Evolutionary conservation across 805 yeast species (phyloP).

Genomic region (Suhomyces prunicola): DNA sequence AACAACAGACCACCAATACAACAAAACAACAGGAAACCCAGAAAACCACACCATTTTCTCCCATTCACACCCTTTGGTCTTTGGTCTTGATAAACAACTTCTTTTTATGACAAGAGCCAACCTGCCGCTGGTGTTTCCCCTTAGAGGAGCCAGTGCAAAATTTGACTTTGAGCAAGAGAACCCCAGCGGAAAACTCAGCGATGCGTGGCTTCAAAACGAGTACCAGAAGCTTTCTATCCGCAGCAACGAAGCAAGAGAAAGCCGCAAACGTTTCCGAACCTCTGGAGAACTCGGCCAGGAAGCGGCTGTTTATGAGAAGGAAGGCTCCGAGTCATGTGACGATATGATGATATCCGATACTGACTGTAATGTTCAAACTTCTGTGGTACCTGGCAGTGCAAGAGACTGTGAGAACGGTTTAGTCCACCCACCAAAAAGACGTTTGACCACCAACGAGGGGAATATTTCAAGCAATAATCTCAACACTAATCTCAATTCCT

Average conservation of each 20-base stretch:
- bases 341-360: slow-evolving; percentile 36
- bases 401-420: slow-evolving; percentile 15
- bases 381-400: slow-evolving; percentile 8
- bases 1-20: background rate
- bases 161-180: slow-evolving; percentile 31
- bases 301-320: slow-evolving; percentile 8
- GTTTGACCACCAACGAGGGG: slow-evolving; percentile 19
- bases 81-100: background rate
- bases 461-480: background rate
- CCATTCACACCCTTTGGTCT: background rate
- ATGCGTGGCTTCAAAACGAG: slow-evolving; percentile 28
- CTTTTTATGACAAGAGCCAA: background rate
- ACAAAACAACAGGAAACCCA: background rate
- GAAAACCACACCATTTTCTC: too few species aligned
- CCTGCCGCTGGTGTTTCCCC: slow-evolving; percentile 33
- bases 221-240: slow-evolving; percentile 24
- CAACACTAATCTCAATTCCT: background rate
- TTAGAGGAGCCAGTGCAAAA: slow-evolving; percentile 24
- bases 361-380: slow-evolving; percentile 23
- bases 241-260: slow-evolving; percentile 19
- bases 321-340: slow-evolving; percentile 25
- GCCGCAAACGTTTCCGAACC: slow-evolving; percentile 20
- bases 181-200: slow-evolving; percentile 31
- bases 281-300: slow-evolving; percentile 14
- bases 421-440: slow-evolving; percentile 38